These are phyloP conservation scores for Pelargonium nanum DNA, from an alignment of 345 rosid genomes.

Conservation along the genomic window DNA sequence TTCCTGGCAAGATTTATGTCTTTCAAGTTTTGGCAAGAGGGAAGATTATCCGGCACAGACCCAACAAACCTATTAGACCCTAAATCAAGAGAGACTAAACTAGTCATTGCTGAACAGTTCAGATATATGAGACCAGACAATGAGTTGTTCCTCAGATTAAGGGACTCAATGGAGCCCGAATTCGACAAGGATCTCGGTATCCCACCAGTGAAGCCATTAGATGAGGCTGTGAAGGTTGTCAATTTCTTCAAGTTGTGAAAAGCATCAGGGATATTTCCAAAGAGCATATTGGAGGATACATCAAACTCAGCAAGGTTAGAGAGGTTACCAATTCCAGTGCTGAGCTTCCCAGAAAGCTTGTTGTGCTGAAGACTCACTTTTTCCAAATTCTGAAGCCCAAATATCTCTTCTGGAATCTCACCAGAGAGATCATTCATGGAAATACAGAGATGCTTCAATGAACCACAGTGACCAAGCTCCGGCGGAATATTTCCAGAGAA, in stretches of 20 bases:
- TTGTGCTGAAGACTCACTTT: conserved; percentile 8
- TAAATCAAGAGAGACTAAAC: conserved; percentile 5
- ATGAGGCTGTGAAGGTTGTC: conserved; percentile 5
- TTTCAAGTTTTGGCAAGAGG: neutral
- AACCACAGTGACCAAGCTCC: neutral
- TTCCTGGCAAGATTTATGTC: conserved; percentile 1
- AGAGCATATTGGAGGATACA: conserved; percentile 8
- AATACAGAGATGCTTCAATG: neutral
- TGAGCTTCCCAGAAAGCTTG: conserved; percentile 1
- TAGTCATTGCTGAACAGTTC: conserved; percentile 6
- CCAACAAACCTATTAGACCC: conserved; percentile 1
- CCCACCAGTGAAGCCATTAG: conserved; percentile 6
- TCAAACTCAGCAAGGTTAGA: conserved; percentile 6
- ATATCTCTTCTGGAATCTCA: neutral
- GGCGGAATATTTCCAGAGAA: neutral
- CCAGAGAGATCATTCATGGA: neutral
- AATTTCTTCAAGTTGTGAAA: conserved; percentile 12
- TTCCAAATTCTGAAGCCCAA: neutral
- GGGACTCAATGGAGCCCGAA: conserved; percentile 1
- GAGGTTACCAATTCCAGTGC: conserved; percentile 5
- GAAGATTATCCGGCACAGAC: conserved; percentile 5
- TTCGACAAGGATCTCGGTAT: conserved; percentile 9
- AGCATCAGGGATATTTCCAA: conserved; percentile 5
- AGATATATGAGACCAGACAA: conserved; percentile 1
- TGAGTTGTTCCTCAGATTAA: conserved; percentile 5